Percentiles rank a stretch among this genome's conserved stretches.
These are phyloP conservation scores for Rosa rugosa DNA, from an alignment of 306 rosid genomes.

Conservation along the genomic window DNA sequence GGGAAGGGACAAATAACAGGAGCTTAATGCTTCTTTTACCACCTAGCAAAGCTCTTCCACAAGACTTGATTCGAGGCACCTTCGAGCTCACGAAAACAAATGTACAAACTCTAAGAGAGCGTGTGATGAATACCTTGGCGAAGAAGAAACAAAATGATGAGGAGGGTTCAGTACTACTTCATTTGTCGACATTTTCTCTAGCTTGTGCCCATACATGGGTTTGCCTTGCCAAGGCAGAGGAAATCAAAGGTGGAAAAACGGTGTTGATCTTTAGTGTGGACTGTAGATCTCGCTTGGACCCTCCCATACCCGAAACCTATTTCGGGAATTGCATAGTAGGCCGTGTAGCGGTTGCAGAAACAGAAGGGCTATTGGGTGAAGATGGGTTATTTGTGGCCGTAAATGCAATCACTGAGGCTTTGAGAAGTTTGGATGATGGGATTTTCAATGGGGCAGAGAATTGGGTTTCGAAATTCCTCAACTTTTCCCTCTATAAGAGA, in stretches of 20 bases:
- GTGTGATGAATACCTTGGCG: too few species aligned
- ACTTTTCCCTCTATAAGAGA: background rate
- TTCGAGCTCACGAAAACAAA: background rate
- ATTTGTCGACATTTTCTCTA: conserved; percentile 3
- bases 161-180: background rate
- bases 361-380: conserved; percentile 14
- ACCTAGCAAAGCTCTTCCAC: background rate
- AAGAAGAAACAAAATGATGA: background rate
- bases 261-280: background rate
- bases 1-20: background rate
- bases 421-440: conserved; percentile 15
- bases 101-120: background rate
- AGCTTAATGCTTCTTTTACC: background rate
- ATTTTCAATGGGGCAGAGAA: background rate
- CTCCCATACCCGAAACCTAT: background rate
- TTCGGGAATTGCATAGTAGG: conserved; percentile 22
- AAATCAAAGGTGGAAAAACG: background rate
- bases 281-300: too few species aligned
- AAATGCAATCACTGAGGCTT: conserved; percentile 1
- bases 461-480: background rate
- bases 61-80: background rate
- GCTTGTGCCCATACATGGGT: conserved; percentile 1
- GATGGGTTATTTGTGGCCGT: conserved; percentile 8
- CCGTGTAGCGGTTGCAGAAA: background rate
- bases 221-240: conserved; percentile 5